Percentiles rank a stretch among this genome's conserved stretches.
Conservation (phyloP, 2,329 filamentous ascomycete genomes). For the Fusarium sp. region DNA sequence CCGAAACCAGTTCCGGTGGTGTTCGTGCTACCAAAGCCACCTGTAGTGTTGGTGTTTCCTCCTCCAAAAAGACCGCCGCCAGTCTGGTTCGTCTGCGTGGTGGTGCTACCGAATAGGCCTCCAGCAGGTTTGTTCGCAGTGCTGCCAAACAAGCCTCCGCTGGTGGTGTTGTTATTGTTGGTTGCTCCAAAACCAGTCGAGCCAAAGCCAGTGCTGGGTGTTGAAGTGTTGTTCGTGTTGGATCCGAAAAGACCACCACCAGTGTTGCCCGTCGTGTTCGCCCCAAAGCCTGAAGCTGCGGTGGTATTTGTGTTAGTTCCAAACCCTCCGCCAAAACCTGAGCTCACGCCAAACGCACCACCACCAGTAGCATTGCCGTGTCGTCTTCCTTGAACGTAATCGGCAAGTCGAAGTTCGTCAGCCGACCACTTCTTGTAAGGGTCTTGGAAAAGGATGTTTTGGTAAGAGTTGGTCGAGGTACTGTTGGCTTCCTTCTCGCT, state of each 20-base stretch:
- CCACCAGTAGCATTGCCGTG: slow-evolving; percentile 86
- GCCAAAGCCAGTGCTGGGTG: slow-evolving; percentile 29
- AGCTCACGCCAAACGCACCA: slow-evolving; percentile 80
- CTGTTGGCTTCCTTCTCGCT: slow-evolving; percentile 77
- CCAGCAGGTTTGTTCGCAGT: slow-evolving; percentile 42
- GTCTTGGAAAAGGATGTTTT: slow-evolving; percentile 81
- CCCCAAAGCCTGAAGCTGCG: slow-evolving; percentile 58
- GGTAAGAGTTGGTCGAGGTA: slow-evolving; percentile 70
- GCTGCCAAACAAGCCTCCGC: slow-evolving; percentile 45
- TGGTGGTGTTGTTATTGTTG: slow-evolving; percentile 45
- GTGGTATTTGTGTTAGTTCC: slow-evolving; percentile 48
- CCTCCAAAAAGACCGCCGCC: slow-evolving; percentile 44
- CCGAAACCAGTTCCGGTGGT: slow-evolving; percentile 52
- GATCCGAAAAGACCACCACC: slow-evolving; percentile 52
- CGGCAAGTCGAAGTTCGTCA: slow-evolving; percentile 83
- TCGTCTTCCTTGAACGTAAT: slow-evolving; percentile 88
- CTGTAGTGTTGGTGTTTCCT: slow-evolving; percentile 30
- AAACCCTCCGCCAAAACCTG: slow-evolving; percentile 63
- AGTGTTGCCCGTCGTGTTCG: slow-evolving; percentile 47
- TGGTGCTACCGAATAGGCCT: slow-evolving; percentile 52
- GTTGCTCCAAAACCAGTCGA: slow-evolving; percentile 55
- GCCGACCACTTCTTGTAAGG: slow-evolving; percentile 90
- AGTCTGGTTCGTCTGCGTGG: slow-evolving; percentile 32
- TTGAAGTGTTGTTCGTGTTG: slow-evolving; percentile 44
- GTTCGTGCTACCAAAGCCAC: slow-evolving; percentile 29